These are phyloP conservation scores for Macrophomina tecta DNA, from an alignment of 2,329 filamentous ascomycete genomes.

Conservation along the genomic window DNA sequence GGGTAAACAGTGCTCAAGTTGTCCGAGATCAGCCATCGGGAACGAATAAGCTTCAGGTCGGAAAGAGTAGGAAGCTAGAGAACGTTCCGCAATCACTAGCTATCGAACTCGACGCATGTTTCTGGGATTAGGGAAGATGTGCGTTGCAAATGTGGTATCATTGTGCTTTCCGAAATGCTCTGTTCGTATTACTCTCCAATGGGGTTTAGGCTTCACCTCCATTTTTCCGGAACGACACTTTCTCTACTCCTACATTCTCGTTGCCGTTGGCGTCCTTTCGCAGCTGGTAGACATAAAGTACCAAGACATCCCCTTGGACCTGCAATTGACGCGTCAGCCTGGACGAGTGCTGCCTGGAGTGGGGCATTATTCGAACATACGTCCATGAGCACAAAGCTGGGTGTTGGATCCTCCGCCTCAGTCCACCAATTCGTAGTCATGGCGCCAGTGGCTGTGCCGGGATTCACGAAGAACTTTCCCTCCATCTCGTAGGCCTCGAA, in stretches of 20 bases:
- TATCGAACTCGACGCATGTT: not conserved
- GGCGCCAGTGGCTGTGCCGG: slow-evolving; percentile 71
- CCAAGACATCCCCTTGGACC: slow-evolving; percentile 95
- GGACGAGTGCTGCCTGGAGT: slow-evolving; percentile 14
- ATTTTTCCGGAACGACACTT: slow-evolving; percentile 62
- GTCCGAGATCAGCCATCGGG: not conserved
- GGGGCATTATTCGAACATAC: slow-evolving; percentile 65
- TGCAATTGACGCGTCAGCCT: slow-evolving; percentile 44
- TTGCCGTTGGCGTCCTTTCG: slow-evolving; percentile 59
- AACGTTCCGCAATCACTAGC: not conserved
- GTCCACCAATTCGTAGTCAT: slow-evolving; percentile 66
- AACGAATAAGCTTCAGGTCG: slow-evolving; percentile 14
- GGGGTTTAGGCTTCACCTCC: slow-evolving; percentile 42
- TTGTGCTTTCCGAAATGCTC: slow-evolving; percentile 4
- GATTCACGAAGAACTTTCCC: slow-evolving; percentile 74
- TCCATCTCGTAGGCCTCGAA: slow-evolving; percentile 76
- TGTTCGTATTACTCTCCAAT: not conserved
- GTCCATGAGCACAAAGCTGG: slow-evolving; percentile 98
- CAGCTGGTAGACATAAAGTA: slow-evolving; percentile 85
- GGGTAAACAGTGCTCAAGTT: not conserved
- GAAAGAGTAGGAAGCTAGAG: slow-evolving; percentile 12
- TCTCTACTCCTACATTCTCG: slow-evolving; percentile 62
- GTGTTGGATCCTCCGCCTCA: slow-evolving; percentile 70
- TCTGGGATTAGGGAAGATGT: not conserved
- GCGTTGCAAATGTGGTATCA: slow-evolving; percentile 24